A percentile compares a stretch with the other conserved stretches of the same genome.
Conservation (phyloP, 768 basidiomycete genomes). For the Russula griseocarnosa region DNA sequence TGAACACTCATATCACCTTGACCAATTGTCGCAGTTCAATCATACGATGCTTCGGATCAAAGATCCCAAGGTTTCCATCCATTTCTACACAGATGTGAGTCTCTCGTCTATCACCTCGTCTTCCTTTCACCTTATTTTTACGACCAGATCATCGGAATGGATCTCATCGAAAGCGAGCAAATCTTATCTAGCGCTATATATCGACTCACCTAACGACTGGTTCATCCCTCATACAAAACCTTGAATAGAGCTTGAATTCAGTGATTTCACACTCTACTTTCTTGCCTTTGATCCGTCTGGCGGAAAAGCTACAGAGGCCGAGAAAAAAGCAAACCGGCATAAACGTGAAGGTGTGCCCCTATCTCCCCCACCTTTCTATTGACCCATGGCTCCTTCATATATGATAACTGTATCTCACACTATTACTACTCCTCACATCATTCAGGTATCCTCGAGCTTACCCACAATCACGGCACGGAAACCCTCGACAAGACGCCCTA, state of each 20-base stretch:
- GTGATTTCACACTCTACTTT: slow-evolving; percentile 78
- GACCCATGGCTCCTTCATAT: not conserved
- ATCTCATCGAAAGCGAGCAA: slow-evolving; percentile 32
- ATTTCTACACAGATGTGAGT: slow-evolving; percentile 72
- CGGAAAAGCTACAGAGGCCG: slow-evolving; percentile 46
- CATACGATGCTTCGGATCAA: slow-evolving; percentile 88
- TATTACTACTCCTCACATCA: not conserved
- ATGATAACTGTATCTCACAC: not conserved
- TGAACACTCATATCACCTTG: not conserved
- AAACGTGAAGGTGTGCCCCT: slow-evolving; percentile 58
- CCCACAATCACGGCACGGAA: slow-evolving; percentile 90
- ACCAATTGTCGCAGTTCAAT: slow-evolving; percentile 52
- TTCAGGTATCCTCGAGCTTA: slow-evolving; percentile 74
- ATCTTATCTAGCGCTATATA: not conserved
- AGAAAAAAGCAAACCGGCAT: slow-evolving; percentile 48
- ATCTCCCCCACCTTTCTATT: not conserved
- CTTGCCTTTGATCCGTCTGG: slow-evolving; percentile 70
- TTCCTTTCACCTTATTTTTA: not conserved
- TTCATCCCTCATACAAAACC: not conserved
- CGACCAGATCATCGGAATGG: slow-evolving; percentile 35
- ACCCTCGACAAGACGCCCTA: slow-evolving; percentile 79
- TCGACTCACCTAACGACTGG: not conserved
- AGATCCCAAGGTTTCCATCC: slow-evolving; percentile 75
- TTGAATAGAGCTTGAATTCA: slow-evolving; percentile 47
- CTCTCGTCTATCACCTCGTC: not conserved